Conservation (phyloP, 1,284 basidiomycete genomes). For the Sanghuangporus sanghuang region DNA sequence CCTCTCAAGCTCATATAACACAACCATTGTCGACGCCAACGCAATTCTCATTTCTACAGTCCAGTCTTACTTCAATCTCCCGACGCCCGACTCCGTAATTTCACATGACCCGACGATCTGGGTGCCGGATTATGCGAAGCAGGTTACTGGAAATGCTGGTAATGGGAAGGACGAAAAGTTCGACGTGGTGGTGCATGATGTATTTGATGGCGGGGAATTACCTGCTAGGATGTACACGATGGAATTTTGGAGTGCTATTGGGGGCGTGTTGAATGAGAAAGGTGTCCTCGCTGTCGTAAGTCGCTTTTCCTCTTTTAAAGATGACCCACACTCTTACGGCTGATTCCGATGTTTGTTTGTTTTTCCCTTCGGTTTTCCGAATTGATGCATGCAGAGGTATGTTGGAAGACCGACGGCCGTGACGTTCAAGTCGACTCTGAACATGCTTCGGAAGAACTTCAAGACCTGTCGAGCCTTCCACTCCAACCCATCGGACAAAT, state of each 20-base stretch:
- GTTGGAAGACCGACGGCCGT: slow-evolving; percentile 3
- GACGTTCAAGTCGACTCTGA: slow-evolving; percentile 10
- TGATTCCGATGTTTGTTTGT: not conserved
- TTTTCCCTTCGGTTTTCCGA: not conserved
- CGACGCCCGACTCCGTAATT: not conserved
- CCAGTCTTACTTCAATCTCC: slow-evolving; percentile 1
- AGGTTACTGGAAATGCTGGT: not conserved
- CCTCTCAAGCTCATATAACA: slow-evolving; percentile 6
- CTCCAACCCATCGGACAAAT: not conserved
- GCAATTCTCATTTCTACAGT: not conserved
- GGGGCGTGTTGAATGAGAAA: not conserved
- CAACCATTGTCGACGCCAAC: slow-evolving; percentile 4
- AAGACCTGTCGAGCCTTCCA: slow-evolving; percentile 9
- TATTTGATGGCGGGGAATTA: slow-evolving; percentile 8
- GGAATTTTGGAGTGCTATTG: slow-evolving; percentile 7
- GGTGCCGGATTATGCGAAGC: not conserved
- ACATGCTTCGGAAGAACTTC: slow-evolving; percentile 10
- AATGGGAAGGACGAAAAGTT: not conserved
- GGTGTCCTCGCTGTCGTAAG: slow-evolving; percentile 12
- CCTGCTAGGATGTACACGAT: not conserved
- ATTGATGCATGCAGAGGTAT: slow-evolving; percentile 4
- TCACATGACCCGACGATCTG: not conserved
- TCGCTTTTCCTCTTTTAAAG: not conserved
- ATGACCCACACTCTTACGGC: not conserved
- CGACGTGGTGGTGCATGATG: slow-evolving; percentile 12